Percentiles rank a stretch among this genome's conserved stretches.
Evolutionary conservation across 495 filamentous ascomycete genomes (phyloP).

Genomic region (Viridothelium virens): DNA sequence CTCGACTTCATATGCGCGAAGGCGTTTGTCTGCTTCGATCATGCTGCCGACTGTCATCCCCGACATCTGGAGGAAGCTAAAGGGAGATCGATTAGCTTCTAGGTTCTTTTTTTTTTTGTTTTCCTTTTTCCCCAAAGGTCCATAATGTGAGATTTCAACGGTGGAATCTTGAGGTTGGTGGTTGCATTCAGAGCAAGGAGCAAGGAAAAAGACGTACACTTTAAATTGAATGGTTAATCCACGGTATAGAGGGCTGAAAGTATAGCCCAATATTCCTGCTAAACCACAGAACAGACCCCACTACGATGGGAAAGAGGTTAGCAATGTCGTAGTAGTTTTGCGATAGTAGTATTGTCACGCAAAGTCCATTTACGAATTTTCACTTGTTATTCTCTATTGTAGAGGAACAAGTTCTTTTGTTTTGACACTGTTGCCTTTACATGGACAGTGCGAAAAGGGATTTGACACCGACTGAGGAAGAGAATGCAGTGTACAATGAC

Average conservation of each 20-base stretch:
- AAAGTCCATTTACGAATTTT: background rate
- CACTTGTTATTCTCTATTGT: background rate
- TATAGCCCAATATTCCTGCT: constrained; percentile 50
- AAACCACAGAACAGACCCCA: constrained; percentile 55
- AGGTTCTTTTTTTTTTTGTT: background rate
- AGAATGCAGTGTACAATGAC: background rate
- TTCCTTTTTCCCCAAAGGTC: too few relatives aligned
- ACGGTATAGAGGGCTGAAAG: constrained; percentile 65
- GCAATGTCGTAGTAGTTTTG: background rate
- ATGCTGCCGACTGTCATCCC: constrained; percentile 79
- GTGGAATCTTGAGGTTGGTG: background rate
- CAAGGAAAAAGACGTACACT: constrained; percentile 46
- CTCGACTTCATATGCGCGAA: constrained; percentile 58
- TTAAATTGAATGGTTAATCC: constrained; percentile 85
- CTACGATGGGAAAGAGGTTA: constrained; percentile 27
- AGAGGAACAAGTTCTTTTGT: too few relatives aligned
- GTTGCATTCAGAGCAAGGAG: background rate
- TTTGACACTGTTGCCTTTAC: background rate
- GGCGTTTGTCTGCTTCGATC: constrained; percentile 70
- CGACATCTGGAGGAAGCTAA: constrained; percentile 74
- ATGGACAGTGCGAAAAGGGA: background rate
- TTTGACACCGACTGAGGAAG: background rate
- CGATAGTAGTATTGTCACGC: background rate
- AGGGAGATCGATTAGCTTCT: background rate
- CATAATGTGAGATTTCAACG: too few relatives aligned